Percentiles rank a stretch among this genome's conserved stretches.
These are phyloP conservation scores for Westerdykella ornata DNA, from an alignment of 2,329 filamentous ascomycete genomes.

Conservation along the genomic window DNA sequence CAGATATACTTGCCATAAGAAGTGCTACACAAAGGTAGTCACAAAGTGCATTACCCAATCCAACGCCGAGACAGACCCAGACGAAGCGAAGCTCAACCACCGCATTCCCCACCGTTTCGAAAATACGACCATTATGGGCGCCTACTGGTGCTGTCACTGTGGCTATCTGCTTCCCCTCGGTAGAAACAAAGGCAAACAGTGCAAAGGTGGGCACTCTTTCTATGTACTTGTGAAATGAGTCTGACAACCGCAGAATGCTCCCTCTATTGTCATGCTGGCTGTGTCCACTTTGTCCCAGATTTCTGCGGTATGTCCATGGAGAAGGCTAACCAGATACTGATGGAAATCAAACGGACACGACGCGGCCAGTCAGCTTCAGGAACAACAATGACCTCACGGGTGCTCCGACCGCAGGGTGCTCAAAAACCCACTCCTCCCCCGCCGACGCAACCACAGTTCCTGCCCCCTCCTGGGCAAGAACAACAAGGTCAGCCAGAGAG, in stretches of 20 bases:
- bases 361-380: constrained; percentile 53
- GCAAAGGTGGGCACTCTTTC: constrained; percentile 57
- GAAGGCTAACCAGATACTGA: constrained; percentile 85
- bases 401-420: constrained; percentile 26
- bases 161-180: constrained; percentile 93
- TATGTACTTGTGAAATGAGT: constrained; percentile 1
- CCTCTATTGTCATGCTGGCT: constrained; percentile 84
- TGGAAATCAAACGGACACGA: constrained; percentile 76
- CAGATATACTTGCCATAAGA: constrained; percentile 98
- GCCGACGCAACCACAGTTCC: constrained; percentile 26
- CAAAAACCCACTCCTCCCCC: constrained; percentile 42
- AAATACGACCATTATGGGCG: constrained; percentile 93
- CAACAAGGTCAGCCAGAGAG: constrained; percentile 36
- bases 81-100: constrained; percentile 99
- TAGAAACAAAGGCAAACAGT: constrained; percentile 90
- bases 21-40: constrained; percentile 93
- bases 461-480: constrained; percentile 36
- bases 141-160: constrained; percentile 99
- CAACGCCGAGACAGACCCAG: constrained; percentile 94
- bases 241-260: constrained; percentile 62
- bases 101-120: constrained; percentile 96
- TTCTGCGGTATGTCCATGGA: constrained; percentile 99
- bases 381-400: constrained; percentile 42
- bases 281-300: constrained; percentile 91
- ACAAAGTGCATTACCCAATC: constrained; percentile 99